Base-by-base conservation (phyloP, 148 eudicot species). In the Mesembryanthemum crystallinum region DNA sequence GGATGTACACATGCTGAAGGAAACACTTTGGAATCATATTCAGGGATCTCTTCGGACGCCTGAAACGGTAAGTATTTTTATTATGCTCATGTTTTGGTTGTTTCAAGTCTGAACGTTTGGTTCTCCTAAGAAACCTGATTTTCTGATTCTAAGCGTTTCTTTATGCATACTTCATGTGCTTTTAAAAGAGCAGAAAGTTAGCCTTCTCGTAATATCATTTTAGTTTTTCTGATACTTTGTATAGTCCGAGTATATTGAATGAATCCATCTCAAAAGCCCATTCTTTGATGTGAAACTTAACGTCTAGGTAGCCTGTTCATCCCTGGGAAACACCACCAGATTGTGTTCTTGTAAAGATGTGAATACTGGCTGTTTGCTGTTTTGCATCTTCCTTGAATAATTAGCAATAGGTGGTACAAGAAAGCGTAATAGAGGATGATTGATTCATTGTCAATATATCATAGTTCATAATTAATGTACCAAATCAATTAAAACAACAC, bases 1-100 rank as follows among this genome's bases (percentile, higher is more conserved):
- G 68, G 95, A 92, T 62, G 90, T 92, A 33, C 97, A 92, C 60
- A 78, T 81, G 64, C 83, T 92, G 73, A 92, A 92, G 83, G 93
- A 87, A 75, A 87, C 86, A 24, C 91, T 92, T 39, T 92, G 97
- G 97, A 78, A 79, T 49, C 83, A 76, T 67, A 71, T 92, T 21
- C 87, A 76, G 75, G 83, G 77, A 60, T 82, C 81, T 64, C 52
- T 76, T 77, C 76, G 6, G 64, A 54, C 18, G 52, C 54, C 72
- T 66, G 64, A 66, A 25, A 42, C 24, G 71, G 78, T 75, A n/a
- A n/a, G 78, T 54, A 21, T 25, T 7, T 24, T 52, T 29, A 21
- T 54, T 49, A 12, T 29, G 37, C 24, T 29, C 17, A 29, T 70
- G 17, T n/a, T 17, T 29, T 17, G 45, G 27, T 57, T n/a, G 61